phyloP scores from a whole-genome alignment of 2,329 filamentous ascomycete species.

The Rugonectria rugulosa region DNA sequence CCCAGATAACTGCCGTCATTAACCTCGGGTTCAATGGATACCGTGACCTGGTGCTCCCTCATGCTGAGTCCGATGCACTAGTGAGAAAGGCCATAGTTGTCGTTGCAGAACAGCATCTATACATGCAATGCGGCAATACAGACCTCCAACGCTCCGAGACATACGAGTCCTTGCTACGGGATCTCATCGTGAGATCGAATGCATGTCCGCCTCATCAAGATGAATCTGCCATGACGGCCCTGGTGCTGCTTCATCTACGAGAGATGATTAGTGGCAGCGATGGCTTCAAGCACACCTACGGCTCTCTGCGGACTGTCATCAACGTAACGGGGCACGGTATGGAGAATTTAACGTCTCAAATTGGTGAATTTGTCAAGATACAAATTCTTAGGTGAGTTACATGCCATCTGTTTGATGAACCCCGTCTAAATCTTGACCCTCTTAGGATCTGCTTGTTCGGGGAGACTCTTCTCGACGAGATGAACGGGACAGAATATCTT shows the following conservation, averaged over 20 bases:
- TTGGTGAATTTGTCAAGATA: constrained; percentile 31
- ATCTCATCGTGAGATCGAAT: constrained; percentile 28
- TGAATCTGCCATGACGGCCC: constrained; percentile 30
- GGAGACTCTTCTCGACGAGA: constrained; percentile 30
- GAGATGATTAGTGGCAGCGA: constrained; percentile 36
- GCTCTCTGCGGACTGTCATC: constrained; percentile 24
- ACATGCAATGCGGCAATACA: constrained; percentile 19
- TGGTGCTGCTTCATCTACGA: constrained; percentile 29
- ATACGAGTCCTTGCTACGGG: constrained; percentile 23
- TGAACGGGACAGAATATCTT: constrained; percentile 31
- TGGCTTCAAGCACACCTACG: constrained; percentile 32
- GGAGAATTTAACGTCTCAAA: constrained; percentile 13
- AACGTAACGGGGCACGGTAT: constrained; percentile 21
- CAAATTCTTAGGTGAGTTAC: constrained; percentile 26
- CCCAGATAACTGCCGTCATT: constrained; percentile 32
- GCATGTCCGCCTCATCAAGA: constrained; percentile 31
- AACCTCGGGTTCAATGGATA: constrained; percentile 37
- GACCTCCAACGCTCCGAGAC: constrained; percentile 22
- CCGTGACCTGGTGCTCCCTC: constrained; percentile 28
- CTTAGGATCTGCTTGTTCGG: constrained; percentile 30
- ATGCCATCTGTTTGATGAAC: background rate
- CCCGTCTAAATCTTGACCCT: no score
- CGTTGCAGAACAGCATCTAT: constrained; percentile 31
- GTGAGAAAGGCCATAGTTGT: constrained; percentile 32
- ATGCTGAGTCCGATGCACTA: constrained; percentile 27